These are phyloP conservation scores for Furcasterigmium furcatum DNA, from an alignment of 2,329 filamentous ascomycete species.

Conservation along the genomic window DNA sequence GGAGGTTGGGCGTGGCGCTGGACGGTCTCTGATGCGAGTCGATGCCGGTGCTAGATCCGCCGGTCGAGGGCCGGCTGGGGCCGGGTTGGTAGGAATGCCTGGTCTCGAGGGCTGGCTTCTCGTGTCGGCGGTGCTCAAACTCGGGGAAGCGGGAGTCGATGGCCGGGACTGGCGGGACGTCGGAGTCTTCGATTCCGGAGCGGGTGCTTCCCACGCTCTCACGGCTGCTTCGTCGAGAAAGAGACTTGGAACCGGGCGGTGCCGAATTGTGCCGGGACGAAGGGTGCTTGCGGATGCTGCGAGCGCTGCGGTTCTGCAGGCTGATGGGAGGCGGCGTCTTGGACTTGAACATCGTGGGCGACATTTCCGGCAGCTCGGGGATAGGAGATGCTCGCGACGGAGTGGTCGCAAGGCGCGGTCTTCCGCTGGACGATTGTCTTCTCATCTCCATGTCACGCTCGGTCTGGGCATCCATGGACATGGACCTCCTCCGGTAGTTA, in stretches of 20 bases:
- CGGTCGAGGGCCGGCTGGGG: not conserved
- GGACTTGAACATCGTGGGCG: slow-evolving; percentile 19
- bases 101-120: slow-evolving; percentile 3
- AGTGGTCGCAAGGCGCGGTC: not conserved
- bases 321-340: slow-evolving; percentile 37
- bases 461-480: slow-evolving; percentile 25
- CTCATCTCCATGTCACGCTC: slow-evolving; percentile 18
- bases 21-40: slow-evolving; percentile 2
- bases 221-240: slow-evolving; percentile 13
- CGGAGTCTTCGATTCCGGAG: slow-evolving; percentile 11
- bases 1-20: slow-evolving; percentile 4
- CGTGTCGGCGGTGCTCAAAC: slow-evolving; percentile 5
- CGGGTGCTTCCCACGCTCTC: slow-evolving; percentile 16
- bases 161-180: slow-evolving; percentile 14
- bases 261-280: not conserved
- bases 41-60: not conserved
- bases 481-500: slow-evolving; percentile 15
- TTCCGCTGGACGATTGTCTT: slow-evolving; percentile 5
- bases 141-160: slow-evolving; percentile 15
- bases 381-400: slow-evolving; percentile 14
- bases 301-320: slow-evolving; percentile 28
- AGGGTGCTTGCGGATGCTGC: not conserved
- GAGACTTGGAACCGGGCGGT: slow-evolving; percentile 6
- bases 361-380: slow-evolving; percentile 21
- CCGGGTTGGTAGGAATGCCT: slow-evolving; percentile 1